Evolutionary conservation across 495 filamentous ascomycete genomes (phyloP).

Genomic region (Cryomyces antarcticus): DNA sequence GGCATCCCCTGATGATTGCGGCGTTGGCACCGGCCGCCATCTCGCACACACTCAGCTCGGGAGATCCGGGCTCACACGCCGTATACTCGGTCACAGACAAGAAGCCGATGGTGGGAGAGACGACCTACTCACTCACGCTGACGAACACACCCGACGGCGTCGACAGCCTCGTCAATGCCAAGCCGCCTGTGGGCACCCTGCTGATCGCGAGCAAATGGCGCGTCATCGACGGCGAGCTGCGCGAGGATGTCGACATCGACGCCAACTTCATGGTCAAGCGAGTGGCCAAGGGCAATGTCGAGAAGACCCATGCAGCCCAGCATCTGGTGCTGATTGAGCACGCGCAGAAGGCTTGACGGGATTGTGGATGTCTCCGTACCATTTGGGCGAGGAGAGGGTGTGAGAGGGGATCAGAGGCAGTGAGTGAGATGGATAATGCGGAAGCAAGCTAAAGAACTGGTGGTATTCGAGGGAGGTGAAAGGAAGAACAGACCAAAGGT

Average conservation of each 20-base stretch:
- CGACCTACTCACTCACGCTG: conserved; percentile 12
- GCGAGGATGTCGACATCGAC: conserved; percentile 13
- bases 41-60: conserved; percentile 9
- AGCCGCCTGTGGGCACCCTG: conserved; percentile 11
- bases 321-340: conserved; percentile 8
- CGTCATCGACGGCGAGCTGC: conserved; percentile 5
- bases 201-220: conserved; percentile 14
- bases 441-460: too few species aligned
- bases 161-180: conserved; percentile 13
- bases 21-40: conserved; percentile 9
- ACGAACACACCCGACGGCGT: conserved; percentile 11
- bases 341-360: too few species aligned
- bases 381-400: too few species aligned
- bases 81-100: conserved; percentile 12
- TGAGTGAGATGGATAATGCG: too few species aligned
- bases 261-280: conserved; percentile 14
- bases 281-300: conserved; percentile 15
- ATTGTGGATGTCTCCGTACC: too few species aligned
- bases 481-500: too few species aligned
- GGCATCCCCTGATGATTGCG: conserved; percentile 14
- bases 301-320: conserved; percentile 13
- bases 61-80: conserved; percentile 5
- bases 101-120: conserved; percentile 14
- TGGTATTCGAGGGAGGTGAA: too few species aligned
- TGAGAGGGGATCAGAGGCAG: too few species aligned